These are phyloP conservation scores for Euryodendron excelsum DNA, from an alignment of 148 eudicot species.

Conservation along the genomic window DNA sequence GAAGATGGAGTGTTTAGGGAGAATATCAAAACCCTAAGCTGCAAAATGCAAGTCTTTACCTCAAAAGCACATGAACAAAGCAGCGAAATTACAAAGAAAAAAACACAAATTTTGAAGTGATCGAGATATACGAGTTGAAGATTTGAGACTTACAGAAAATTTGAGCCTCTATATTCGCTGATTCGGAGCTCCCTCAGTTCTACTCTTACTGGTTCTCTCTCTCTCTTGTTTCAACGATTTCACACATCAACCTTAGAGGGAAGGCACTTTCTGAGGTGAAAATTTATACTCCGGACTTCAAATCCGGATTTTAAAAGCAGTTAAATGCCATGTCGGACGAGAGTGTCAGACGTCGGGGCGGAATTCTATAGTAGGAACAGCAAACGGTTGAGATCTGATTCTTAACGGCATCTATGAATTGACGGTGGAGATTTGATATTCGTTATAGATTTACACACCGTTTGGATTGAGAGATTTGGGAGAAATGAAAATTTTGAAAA, in stretches of 20 bases:
- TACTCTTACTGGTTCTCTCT: conserved; percentile 8
- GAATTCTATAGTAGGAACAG: conserved; percentile 1
- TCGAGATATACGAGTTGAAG: neutral
- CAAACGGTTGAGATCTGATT: conserved; percentile 28
- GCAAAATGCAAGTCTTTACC: conserved; percentile 18
- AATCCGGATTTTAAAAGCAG: conserved; percentile 46
- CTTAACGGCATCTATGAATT: neutral
- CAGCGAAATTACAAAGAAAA: neutral
- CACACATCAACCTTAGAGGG: conserved; percentile 1
- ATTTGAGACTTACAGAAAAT: conserved; percentile 31
- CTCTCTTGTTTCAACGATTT: neutral
- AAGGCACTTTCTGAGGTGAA: neutral
- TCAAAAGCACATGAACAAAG: neutral
- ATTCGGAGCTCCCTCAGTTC: conserved; percentile 10
- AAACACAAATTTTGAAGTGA: neutral
- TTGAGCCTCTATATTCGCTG: neutral
- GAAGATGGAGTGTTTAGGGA: neutral
- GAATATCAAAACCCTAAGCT: neutral
- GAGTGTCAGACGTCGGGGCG: neutral
- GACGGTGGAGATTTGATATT: conserved; percentile 18
- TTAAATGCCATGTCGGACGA: conserved; percentile 41
- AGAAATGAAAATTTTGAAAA: no score
- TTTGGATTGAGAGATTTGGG: no score
- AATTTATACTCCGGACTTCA: conserved; percentile 42
- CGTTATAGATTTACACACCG: no score